Evolutionary conservation across 2,329 filamentous ascomycete species (phyloP), one percentile per base, ranked within the genome.

Genomic region (Beauveria sp.): DNA sequence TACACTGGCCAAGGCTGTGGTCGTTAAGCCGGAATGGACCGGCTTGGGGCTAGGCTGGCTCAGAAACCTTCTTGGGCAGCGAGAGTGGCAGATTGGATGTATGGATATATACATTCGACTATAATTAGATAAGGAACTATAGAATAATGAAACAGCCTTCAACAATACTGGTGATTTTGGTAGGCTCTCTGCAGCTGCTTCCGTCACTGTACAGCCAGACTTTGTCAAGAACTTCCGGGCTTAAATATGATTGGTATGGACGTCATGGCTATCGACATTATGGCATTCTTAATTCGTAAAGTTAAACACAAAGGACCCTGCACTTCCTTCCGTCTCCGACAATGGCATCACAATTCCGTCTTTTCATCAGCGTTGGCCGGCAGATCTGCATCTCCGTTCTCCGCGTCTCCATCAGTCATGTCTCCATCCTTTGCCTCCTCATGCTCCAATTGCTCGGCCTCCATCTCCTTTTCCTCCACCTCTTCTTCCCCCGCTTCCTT

Each of bases 41-140:
- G 87, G 90, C 0, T 79, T 93, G 54, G 91, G 90, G 0, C 80
- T 93, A 62, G 92, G 96, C 74, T 96, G 93, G 92, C 75, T 96
- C 63, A 83, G 92, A 67, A 92, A 86, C 69, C 75, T 96, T 56
- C 75, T 96, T 56, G 93, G 92, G 4, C 85, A 86, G 74, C 86
- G 89, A 69, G 93, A 97, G 74, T 96, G 93, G 90, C 85, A 89
- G 68, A 84, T 99, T 66, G 91, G 93, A 62, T 97, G 93, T 73
- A 83, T 99, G 75, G 92, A 96, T 74, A 84, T 98, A 34, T 87
- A 93, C 68, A 86, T 98, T 59, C 81, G 90, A 65, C 77, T 96
- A 66, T 95, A 34, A 42, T 24, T 31, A 7, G 14, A 48, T 10
- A 31, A 51, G 28, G 5, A 31, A 52, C 26, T 3, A 22, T 28